phyloP scores from a whole-genome alignment of 768 basidiomycete genomes.

The Termitomyces sp. region DNA sequence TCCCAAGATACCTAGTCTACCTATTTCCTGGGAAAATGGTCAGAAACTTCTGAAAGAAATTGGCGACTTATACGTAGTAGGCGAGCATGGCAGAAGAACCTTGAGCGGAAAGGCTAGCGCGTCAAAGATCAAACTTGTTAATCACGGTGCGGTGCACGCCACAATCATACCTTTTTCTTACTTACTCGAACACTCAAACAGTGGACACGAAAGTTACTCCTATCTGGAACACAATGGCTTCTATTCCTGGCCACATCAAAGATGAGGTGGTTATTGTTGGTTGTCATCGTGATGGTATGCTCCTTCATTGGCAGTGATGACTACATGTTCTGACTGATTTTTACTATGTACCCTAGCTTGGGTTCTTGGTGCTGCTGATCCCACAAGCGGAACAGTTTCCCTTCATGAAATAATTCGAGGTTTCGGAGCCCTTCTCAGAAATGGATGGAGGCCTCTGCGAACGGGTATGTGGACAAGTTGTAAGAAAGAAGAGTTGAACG shows the following conservation, averaged over 20 bases:
- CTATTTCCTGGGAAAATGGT: slow-evolving; percentile 85
- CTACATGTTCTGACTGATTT: not conserved
- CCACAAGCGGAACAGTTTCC: slow-evolving; percentile 74
- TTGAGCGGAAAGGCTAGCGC: slow-evolving; percentile 47
- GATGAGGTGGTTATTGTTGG: slow-evolving; percentile 87
- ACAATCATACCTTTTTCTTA: not conserved
- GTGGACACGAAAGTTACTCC: slow-evolving; percentile 79
- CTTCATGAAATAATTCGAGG: slow-evolving; percentile 75
- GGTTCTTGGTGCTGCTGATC: slow-evolving; percentile 81
- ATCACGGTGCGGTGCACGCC: slow-evolving; percentile 36
- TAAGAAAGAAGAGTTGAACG: not conserved
- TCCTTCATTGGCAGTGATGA: not conserved
- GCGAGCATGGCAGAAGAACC: slow-evolving; percentile 22
- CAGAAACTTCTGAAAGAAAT: slow-evolving; percentile 58
- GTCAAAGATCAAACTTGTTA: slow-evolving; percentile 44
- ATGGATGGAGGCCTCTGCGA: slow-evolving; percentile 81
- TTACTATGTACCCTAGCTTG: slow-evolving; percentile 35
- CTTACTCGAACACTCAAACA: slow-evolving; percentile 21
- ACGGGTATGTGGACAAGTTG: slow-evolving; percentile 29
- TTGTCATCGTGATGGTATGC: slow-evolving; percentile 78
- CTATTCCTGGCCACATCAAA: slow-evolving; percentile 76
- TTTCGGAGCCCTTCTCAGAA: slow-evolving; percentile 57
- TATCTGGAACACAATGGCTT: slow-evolving; percentile 86
- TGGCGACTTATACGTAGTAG: slow-evolving; percentile 25
- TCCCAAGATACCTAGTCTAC: slow-evolving; percentile 80